These are phyloP conservation scores for Trichoderma harzianum DNA, from an alignment of 2,329 filamentous ascomycete species.

Conservation along the genomic window DNA sequence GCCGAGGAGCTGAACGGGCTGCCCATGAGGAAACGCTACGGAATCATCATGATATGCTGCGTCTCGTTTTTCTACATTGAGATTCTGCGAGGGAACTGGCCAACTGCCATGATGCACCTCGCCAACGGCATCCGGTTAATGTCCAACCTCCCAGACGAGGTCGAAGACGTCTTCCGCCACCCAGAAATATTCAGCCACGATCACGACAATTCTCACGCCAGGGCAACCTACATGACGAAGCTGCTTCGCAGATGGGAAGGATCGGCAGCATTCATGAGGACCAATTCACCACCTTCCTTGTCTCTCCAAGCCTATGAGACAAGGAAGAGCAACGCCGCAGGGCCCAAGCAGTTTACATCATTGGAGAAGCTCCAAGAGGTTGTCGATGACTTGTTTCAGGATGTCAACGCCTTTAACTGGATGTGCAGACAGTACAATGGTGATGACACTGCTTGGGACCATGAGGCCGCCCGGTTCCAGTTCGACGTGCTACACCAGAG, in stretches of 20 bases:
- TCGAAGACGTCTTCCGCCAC: constrained; percentile 21
- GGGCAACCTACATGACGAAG: constrained; percentile 24
- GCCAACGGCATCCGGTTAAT: constrained; percentile 32
- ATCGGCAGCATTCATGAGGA: constrained; percentile 22
- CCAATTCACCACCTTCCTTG: constrained; percentile 23
- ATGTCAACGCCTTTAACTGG: constrained; percentile 24
- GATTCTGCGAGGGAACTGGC: constrained; percentile 28
- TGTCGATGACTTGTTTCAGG: constrained; percentile 26
- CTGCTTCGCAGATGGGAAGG: constrained; percentile 26
- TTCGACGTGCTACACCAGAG: constrained; percentile 22
- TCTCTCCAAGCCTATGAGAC: constrained; percentile 22
- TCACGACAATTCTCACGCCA: constrained; percentile 16
- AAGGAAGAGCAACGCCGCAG: constrained; percentile 16
- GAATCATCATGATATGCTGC: constrained; percentile 32
- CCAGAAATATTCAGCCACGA: constrained; percentile 21
- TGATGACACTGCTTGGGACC: constrained; percentile 21
- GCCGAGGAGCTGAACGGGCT: constrained; percentile 20
- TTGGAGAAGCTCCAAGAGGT: constrained; percentile 21
- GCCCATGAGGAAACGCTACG: constrained; percentile 19
- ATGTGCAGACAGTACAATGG: constrained; percentile 19
- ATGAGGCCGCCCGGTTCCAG: constrained; percentile 20
- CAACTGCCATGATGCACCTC: constrained; percentile 28
- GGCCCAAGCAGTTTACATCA: constrained; percentile 17
- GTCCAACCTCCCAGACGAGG: constrained; percentile 26
- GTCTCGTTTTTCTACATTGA: constrained; percentile 33